Percentiles rank a stretch among this genome's conserved stretches.
These are phyloP conservation scores for Lactarius pseudohatsudake DNA, from an alignment of 768 basidiomycete genomes.

Conservation along the genomic window DNA sequence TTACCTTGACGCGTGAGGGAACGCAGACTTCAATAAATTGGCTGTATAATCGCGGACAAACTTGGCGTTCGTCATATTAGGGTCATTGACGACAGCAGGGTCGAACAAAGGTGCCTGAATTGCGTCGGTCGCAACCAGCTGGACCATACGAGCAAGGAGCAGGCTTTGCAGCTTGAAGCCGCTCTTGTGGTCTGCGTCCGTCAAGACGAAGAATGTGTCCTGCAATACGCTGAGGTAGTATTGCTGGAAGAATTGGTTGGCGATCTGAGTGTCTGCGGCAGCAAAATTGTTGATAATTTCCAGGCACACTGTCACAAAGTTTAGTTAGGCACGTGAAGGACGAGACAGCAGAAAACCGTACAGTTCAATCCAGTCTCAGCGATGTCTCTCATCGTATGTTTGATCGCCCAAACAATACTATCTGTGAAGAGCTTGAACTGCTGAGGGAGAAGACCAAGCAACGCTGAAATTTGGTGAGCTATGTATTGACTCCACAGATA, in stretches of 20 bases:
- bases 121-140: conserved; percentile 78
- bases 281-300: conserved; percentile 97
- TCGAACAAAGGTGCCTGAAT: conserved; percentile 87
- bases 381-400: conserved; percentile 98
- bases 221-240: conserved; percentile 92
- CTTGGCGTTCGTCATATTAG: conserved; percentile 69
- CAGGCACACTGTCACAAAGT: conserved; percentile 63
- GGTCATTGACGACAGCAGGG: conserved; percentile 65
- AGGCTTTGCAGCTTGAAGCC: conserved; percentile 95
- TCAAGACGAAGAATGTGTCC: conserved; percentile 96
- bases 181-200: conserved; percentile 98
- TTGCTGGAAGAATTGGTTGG: conserved; percentile 94
- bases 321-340: conserved; percentile 9
- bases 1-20: conserved; percentile 88
- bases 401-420: conserved; percentile 99
- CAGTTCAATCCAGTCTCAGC: conserved; percentile 85
- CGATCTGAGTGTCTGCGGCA: conserved; percentile 69
- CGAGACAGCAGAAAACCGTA: conserved; percentile 39
- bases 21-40: conserved; percentile 82
- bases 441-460: conserved; percentile 80
- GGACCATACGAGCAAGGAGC: conserved; percentile 91
- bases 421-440: conserved; percentile 99
- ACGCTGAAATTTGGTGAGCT: conserved; percentile 46
- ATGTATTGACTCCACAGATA: not conserved
- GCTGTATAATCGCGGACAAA: conserved; percentile 87